phyloP scores from a whole-genome alignment of 768 basidiomycete genomes.

The Hygrophorus russula region DNA sequence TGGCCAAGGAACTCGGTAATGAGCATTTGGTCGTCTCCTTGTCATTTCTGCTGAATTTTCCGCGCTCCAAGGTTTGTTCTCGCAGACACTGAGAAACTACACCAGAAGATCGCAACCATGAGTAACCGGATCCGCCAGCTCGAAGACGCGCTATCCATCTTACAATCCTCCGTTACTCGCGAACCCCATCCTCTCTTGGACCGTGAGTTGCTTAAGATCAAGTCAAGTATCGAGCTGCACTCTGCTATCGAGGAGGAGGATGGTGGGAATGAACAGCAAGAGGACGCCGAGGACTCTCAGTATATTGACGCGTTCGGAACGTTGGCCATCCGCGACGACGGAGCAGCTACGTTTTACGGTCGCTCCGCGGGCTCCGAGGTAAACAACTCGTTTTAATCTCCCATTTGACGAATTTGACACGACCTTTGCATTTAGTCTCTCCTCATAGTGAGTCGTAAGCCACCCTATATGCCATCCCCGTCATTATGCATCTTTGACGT shows the following conservation, averaged over 20 bases:
- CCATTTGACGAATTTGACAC: not conserved
- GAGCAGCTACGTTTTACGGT: slow-evolving; percentile 61
- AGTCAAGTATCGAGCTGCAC: slow-evolving; percentile 60
- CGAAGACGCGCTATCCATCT: slow-evolving; percentile 52
- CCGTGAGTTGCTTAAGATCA: slow-evolving; percentile 51
- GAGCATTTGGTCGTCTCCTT: not conserved
- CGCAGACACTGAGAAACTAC: slow-evolving; percentile 60
- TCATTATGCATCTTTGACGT: slow-evolving; percentile 2
- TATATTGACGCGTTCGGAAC: slow-evolving; percentile 63
- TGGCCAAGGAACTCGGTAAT: slow-evolving; percentile 57
- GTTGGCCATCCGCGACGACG: slow-evolving; percentile 56
- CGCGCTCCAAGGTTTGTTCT: slow-evolving; percentile 46
- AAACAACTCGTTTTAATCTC: slow-evolving; percentile 12
- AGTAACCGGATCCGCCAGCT: slow-evolving; percentile 61
- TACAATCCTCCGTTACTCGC: slow-evolving; percentile 35
- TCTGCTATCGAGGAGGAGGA: slow-evolving; percentile 37
- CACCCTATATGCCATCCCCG: not conserved
- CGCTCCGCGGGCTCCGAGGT: slow-evolving; percentile 68
- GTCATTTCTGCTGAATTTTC: slow-evolving; percentile 3
- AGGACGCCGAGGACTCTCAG: slow-evolving; percentile 31
- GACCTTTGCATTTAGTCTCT: slow-evolving; percentile 28
- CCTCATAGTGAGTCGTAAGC: slow-evolving; percentile 34
- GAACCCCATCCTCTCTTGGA: slow-evolving; percentile 51
- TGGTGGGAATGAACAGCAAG: slow-evolving; percentile 11
- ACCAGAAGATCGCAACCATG: slow-evolving; percentile 58